Evolutionary conservation across 129 eudicot genomes (phyloP).

Genomic region (Arctium lappa): DNA sequence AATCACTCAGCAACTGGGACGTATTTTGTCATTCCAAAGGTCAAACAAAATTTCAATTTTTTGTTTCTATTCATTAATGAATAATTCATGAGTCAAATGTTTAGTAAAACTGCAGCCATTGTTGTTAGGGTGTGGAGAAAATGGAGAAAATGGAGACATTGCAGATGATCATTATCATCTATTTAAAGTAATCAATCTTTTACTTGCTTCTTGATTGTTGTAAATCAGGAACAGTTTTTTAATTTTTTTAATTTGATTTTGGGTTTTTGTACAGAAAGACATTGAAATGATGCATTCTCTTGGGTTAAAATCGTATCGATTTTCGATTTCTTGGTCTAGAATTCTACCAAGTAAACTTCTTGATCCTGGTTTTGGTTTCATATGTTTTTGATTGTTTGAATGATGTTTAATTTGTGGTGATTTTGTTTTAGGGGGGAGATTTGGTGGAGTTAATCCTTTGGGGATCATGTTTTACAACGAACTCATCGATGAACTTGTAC

Average conservation of each 20-base stretch:
- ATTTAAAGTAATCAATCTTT: constrained; percentile 47
- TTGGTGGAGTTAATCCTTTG: constrained; percentile 57
- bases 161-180: constrained; percentile 84
- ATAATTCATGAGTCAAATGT: background rate
- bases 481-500: constrained; percentile 52
- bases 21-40: constrained; percentile 38
- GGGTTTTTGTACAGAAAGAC: constrained; percentile 55
- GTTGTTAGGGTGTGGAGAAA: constrained; percentile 37
- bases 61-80: background rate
- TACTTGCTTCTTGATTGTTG: background rate
- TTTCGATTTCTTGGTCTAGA: constrained; percentile 90
- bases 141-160: constrained; percentile 62
- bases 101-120: background rate
- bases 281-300: constrained; percentile 72
- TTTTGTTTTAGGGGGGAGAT: constrained; percentile 56
- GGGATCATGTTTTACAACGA: constrained; percentile 64
- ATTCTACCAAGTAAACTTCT: constrained; percentile 66
- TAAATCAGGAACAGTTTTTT: background rate
- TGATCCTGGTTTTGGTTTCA: background rate
- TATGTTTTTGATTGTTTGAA: background rate
- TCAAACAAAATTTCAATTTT: background rate
- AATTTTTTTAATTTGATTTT: background rate
- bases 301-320: constrained; percentile 67
- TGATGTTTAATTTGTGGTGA: background rate
- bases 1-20: constrained; percentile 75